A percentile compares a stretch with the other conserved stretches of the same genome.
These are phyloP conservation scores for Penicillium sp. DNA, from an alignment of 2,329 filamentous ascomycete genomes.

Conservation along the genomic window DNA sequence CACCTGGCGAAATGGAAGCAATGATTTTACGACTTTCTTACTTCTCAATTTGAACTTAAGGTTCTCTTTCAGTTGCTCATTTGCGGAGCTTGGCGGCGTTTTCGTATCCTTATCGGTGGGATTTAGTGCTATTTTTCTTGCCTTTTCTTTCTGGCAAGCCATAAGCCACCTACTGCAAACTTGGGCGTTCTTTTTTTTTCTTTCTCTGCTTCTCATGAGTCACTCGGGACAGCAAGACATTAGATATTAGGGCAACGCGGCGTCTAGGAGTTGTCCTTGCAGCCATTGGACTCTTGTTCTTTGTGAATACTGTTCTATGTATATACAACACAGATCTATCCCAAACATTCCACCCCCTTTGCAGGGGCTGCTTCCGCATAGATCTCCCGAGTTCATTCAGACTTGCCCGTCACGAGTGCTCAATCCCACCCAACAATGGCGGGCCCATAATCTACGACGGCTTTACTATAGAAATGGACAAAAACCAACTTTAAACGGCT, in stretches of 20 bases:
- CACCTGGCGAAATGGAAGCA: conserved; percentile 50
- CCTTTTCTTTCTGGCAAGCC: conserved; percentile 17
- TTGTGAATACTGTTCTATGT: conserved; percentile 10
- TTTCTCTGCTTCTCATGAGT: conserved; percentile 4
- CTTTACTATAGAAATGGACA: not conserved
- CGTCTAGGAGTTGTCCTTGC: conserved; percentile 17
- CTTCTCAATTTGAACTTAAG: conserved; percentile 9
- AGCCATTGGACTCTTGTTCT: conserved; percentile 1
- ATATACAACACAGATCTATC: conserved; percentile 14
- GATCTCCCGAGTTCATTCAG: not conserved
- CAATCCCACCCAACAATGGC: not conserved
- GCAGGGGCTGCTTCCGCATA: not conserved
- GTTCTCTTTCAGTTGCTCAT: conserved; percentile 22
- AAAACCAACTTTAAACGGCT: not conserved
- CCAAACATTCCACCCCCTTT: not conserved
- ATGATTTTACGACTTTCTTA: conserved; percentile 33
- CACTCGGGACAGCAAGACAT: conserved; percentile 13
- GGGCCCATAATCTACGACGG: not conserved
- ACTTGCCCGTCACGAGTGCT: too few species aligned
- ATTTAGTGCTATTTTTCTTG: conserved; percentile 10
- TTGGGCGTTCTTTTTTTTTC: conserved; percentile 16
- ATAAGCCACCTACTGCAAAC: conserved; percentile 17
- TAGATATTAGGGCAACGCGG: conserved; percentile 20
- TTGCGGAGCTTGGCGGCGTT: conserved; percentile 25
- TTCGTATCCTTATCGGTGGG: conserved; percentile 9